A percentile compares a stretch with the other conserved stretches of the same genome.
These are phyloP conservation scores for Thalassiosira livingstoniorum DNA, from an alignment of 352 stramenopile genomes.

Conservation along the genomic window DNA sequence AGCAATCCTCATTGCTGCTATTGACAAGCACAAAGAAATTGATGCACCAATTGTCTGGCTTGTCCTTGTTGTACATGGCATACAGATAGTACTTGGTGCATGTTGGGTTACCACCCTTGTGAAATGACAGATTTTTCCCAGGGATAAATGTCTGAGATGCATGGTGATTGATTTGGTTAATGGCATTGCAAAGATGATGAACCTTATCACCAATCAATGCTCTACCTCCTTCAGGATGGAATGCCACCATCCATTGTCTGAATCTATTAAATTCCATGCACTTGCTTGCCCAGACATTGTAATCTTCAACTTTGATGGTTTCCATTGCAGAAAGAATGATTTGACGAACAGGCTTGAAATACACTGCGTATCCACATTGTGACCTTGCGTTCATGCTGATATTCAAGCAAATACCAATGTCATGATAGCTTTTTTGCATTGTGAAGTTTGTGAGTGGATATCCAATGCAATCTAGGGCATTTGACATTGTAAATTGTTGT, in stretches of 20 bases:
- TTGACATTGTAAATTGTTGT: not conserved
- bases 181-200: not conserved
- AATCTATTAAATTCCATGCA: not conserved
- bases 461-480: not conserved
- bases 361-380: not conserved
- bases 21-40: constrained; percentile 21
- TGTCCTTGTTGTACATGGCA: constrained; percentile 26
- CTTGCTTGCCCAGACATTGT: not conserved
- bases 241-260: not conserved
- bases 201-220: not conserved
- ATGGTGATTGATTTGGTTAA: not conserved
- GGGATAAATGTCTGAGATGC: not conserved
- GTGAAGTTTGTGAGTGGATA: not conserved
- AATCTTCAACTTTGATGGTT: not conserved
- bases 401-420: not conserved
- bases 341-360: not conserved
- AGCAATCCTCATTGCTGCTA: not conserved
- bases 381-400: not conserved
- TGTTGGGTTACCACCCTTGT: constrained; percentile 24
- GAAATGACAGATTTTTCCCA: constrained; percentile 11
- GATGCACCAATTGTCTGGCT: constrained; percentile 29
- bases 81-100: constrained; percentile 10
- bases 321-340: not conserved
- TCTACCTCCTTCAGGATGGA: not conserved
- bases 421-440: not conserved